A percentile compares a stretch with the other conserved stretches of the same genome.
Evolutionary conservation across 2,329 filamentous ascomycete species (phyloP).

Genomic region (Pseudocercospora ulei): DNA sequence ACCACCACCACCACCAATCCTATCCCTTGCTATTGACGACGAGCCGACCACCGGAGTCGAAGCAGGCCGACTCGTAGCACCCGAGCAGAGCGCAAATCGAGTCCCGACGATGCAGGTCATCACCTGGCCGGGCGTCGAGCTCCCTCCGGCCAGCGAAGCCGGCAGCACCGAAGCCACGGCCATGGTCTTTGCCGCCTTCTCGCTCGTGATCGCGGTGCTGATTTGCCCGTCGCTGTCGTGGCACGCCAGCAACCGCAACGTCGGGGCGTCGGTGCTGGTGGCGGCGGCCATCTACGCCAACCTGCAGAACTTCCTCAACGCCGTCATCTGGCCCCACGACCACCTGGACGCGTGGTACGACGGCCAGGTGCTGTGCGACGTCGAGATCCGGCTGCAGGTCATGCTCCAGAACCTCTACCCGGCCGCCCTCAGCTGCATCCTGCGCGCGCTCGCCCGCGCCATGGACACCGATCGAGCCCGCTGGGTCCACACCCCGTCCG

Average conservation of each 20-base stretch:
- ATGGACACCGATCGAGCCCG: slow-evolving; percentile 51
- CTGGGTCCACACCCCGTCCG: slow-evolving; percentile 43
- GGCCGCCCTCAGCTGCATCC: slow-evolving; percentile 49
- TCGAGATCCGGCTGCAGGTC: slow-evolving; percentile 51
- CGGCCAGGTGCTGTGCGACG: slow-evolving; percentile 54
- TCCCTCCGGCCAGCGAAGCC: background rate
- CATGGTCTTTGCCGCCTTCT: slow-evolving; percentile 43
- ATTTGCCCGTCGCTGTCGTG: slow-evolving; percentile 50
- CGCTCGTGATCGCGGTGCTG: slow-evolving; percentile 45
- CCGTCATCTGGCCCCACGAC: slow-evolving; percentile 55
- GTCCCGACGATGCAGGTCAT: background rate
- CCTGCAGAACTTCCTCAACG: slow-evolving; percentile 50
- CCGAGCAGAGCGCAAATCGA: background rate
- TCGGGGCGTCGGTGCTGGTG: slow-evolving; percentile 50
- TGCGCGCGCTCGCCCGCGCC: slow-evolving; percentile 51
- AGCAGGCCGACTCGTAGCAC: too few relatives aligned
- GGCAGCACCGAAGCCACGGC: slow-evolving; percentile 21
- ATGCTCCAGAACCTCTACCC: slow-evolving; percentile 46
- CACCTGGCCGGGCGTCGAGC: slow-evolving; percentile 2
- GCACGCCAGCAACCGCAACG: slow-evolving; percentile 53
- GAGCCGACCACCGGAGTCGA: slow-evolving; percentile 17
- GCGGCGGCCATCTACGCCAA: slow-evolving; percentile 50
- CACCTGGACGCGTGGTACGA: slow-evolving; percentile 48
- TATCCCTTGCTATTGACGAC: slow-evolving; percentile 15
- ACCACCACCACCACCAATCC: slow-evolving; percentile 11